These are phyloP conservation scores for Aspergillus campestris DNA, from an alignment of 495 filamentous ascomycete genomes.

Conservation along the genomic window DNA sequence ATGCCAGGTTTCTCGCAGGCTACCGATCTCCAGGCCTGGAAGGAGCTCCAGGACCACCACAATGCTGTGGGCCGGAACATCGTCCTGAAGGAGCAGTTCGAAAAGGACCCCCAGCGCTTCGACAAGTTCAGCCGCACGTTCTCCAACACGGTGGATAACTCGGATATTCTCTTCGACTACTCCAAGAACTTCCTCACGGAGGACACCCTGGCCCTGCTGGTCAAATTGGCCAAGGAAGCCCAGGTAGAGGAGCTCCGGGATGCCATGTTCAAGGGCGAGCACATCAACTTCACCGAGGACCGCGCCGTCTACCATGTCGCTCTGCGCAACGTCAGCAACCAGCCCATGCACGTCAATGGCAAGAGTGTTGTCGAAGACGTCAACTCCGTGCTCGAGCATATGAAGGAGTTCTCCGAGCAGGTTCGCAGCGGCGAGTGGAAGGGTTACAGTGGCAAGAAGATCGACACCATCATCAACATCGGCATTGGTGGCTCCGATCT, in stretches of 20 bases:
- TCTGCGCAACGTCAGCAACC: conserved; percentile 75
- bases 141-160: conserved; percentile 64
- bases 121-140: conserved; percentile 82
- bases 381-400: conserved; percentile 85
- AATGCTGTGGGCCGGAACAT: conserved; percentile 73
- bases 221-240: conserved; percentile 86
- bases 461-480: conserved; percentile 93
- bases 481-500: conserved; percentile 98
- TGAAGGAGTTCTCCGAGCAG: conserved; percentile 94
- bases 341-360: conserved; percentile 88
- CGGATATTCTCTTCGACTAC: conserved; percentile 94
- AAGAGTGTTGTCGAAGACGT: conserved; percentile 93
- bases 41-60: conserved; percentile 82
- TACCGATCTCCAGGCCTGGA: conserved; percentile 74
- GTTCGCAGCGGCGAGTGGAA: conserved; percentile 95
- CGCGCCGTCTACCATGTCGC: conserved; percentile 94
- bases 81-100: conserved; percentile 86
- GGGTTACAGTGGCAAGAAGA: conserved; percentile 95
- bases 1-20: conserved; percentile 64
- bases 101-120: conserved; percentile 82
- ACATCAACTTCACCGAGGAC: conserved; percentile 98
- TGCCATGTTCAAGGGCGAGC: conserved; percentile 92
- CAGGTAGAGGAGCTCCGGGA: conserved; percentile 87
- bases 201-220: conserved; percentile 76
- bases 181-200: conserved; percentile 97